Evolutionary conservation across 768 basidiomycete species (phyloP), one percentile per base, ranked within the genome.

Genomic region (Fistulinella prunicolor): DNA sequence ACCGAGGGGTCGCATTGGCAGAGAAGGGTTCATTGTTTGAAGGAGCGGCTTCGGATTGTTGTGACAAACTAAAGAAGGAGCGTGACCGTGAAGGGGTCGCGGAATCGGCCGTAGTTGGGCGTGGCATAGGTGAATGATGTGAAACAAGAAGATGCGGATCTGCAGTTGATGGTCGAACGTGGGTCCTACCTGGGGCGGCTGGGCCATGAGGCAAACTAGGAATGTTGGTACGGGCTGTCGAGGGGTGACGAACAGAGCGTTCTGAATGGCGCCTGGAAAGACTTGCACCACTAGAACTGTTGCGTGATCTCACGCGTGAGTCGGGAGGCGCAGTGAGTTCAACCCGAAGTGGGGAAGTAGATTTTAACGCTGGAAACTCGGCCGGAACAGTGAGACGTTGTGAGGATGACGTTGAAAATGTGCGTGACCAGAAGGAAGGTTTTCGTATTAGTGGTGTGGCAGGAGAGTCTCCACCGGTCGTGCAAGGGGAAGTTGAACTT

Each of bases 371-470:
- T 21, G 72, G 73, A 28, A 76, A 64, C 38, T 55, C 58, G 9
- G 63, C 49, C 40, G 69, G 64, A 14, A 67, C 57, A 44, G 65
- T 44, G 38, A 67, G 54, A 42, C 57, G 60, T 41, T 64, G 57
- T 12, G 57, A 56, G 24, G 57, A 55, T 8, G 64, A 75, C 64
- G 72, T 79, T 37, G 54, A 54, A 16, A 62, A 73, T 66, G 73
- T 82, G 49, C 79, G 76, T 38, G 69, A 71, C 85, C 85, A 88
- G 57, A 87, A 86, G 6, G 86, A 88, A 9, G 80, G 58, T 61
- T 80, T 81, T 42, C 83, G 78, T 10, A 75, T 66, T 26, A 84
- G 53, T 4, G 72, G 57, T 34, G 74, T 77, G 7, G 73, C 63
- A 17, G 66, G 48, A 32, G 61, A 29, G 20, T 50, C 29, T 22